Conservation (phyloP, 2,329 filamentous ascomycete genomes). For the Chrysosporium queenslandicum region DNA sequence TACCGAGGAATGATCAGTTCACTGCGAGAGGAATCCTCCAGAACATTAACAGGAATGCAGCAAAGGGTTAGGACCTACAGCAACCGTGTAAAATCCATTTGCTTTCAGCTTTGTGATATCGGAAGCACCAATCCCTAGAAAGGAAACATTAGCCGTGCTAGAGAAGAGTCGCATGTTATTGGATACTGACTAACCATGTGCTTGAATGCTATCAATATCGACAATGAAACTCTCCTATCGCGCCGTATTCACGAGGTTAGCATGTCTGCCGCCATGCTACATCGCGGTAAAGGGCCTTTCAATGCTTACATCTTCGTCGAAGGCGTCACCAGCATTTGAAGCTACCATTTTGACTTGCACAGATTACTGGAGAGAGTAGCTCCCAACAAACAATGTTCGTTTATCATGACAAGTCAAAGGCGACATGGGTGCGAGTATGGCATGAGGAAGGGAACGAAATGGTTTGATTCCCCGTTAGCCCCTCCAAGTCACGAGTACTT, state of each 20-base stretch:
- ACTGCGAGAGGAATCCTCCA: neutral
- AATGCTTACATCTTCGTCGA: constrained; percentile 30
- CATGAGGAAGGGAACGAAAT: neutral
- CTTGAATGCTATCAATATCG: constrained; percentile 57
- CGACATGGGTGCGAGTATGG: neutral
- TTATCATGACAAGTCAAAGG: neutral
- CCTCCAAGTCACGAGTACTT: constrained; percentile 14
- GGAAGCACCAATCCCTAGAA: constrained; percentile 50
- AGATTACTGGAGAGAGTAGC: neutral
- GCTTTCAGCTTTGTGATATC: constrained; percentile 57
- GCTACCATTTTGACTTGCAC: constrained; percentile 37
- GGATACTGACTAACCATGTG: constrained; percentile 42
- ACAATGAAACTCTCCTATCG: constrained; percentile 47
- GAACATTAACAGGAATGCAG: neutral
- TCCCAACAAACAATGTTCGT: neutral
- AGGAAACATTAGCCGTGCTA: neutral
- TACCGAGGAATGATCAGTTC: constrained; percentile 22
- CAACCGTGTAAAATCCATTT: constrained; percentile 54
- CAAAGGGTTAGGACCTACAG: constrained; percentile 35
- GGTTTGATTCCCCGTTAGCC: neutral
- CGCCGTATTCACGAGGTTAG: neutral
- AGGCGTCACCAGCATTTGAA: constrained; percentile 45
- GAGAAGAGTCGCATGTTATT: neutral
- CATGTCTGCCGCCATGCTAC: neutral
- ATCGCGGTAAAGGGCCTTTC: neutral